phyloP scores from a whole-genome alignment of 371 early-diverging fungal genomes.

The Mucor plumbeus region DNA sequence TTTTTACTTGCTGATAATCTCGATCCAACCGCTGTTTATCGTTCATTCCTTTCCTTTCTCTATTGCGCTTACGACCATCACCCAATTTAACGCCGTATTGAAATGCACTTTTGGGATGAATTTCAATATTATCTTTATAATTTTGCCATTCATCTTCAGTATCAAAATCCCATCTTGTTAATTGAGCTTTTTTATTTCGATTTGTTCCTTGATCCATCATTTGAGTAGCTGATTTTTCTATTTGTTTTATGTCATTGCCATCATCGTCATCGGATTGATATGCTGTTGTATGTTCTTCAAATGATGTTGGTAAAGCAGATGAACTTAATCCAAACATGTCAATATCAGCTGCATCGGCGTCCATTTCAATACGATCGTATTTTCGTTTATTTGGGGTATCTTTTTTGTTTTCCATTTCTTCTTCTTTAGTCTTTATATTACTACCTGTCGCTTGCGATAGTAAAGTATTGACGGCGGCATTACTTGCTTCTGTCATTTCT shows the following conservation, averaged over 20 bases:
- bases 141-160: slow-evolving; percentile 76
- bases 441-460: slow-evolving; percentile 22
- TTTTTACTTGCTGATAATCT: slow-evolving; percentile 72
- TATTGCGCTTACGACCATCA: slow-evolving; percentile 70
- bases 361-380: slow-evolving; percentile 26
- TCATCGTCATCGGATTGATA: slow-evolving; percentile 67
- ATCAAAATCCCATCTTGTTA: slow-evolving; percentile 79
- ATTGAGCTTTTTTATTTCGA: slow-evolving; percentile 70
- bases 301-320: slow-evolving; percentile 51
- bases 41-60: slow-evolving; percentile 50
- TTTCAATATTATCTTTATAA: slow-evolving; percentile 73
- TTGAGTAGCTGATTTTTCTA: slow-evolving; percentile 39
- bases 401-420: slow-evolving; percentile 15
- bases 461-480: slow-evolving; percentile 27
- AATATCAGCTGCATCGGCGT: slow-evolving; percentile 51
- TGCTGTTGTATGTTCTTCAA: slow-evolving; percentile 48
- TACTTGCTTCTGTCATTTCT: slow-evolving; percentile 26
- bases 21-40: slow-evolving; percentile 69
- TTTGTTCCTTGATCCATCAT: slow-evolving; percentile 74
- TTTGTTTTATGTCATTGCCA: slow-evolving; percentile 24
- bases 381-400: slow-evolving; percentile 10
- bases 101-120: slow-evolving; percentile 77
- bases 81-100: slow-evolving; percentile 79
- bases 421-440: not conserved
- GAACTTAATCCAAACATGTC: slow-evolving; percentile 54